phyloP scores from a whole-genome alignment of 768 basidiomycete genomes.

The Leccinum variicolor region DNA sequence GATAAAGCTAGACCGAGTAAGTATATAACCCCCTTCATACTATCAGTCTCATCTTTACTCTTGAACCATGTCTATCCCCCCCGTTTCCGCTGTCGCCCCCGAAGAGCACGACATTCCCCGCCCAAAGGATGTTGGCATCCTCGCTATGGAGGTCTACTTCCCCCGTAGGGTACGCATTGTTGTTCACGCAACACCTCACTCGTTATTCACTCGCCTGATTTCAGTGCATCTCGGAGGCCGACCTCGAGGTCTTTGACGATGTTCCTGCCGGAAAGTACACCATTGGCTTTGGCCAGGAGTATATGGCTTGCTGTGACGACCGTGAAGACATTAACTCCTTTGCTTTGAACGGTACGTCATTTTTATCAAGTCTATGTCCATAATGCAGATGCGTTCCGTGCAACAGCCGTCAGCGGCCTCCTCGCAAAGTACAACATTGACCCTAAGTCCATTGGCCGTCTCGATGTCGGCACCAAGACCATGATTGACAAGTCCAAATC shows the following conservation, averaged over 20 bases:
- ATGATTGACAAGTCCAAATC: constrained; percentile 99
- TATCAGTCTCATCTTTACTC: neutral
- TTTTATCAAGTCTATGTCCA: neutral
- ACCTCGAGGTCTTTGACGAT: constrained; percentile 91
- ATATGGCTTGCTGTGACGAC: constrained; percentile 99
- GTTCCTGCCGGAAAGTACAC: constrained; percentile 97
- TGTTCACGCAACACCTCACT: constrained; percentile 6
- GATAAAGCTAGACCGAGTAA: constrained; percentile 1
- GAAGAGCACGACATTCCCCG: constrained; percentile 38
- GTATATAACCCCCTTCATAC: constrained; percentile 18
- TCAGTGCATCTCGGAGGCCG: constrained; percentile 93
- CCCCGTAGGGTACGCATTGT: constrained; percentile 69
- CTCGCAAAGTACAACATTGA: constrained; percentile 94
- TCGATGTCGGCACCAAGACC: constrained; percentile 98
- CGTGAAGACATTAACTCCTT: constrained; percentile 99
- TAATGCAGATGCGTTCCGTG: neutral
- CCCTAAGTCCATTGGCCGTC: constrained; percentile 93
- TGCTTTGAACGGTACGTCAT: constrained; percentile 78
- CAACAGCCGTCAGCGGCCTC: constrained; percentile 78
- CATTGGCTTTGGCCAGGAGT: constrained; percentile 95
- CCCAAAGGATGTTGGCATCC: constrained; percentile 92
- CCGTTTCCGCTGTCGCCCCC: constrained; percentile 4
- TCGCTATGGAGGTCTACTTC: constrained; percentile 93
- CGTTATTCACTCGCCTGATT: constrained; percentile 7
- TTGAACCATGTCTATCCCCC: constrained; percentile 24